These are phyloP conservation scores for Phytophthora litchii DNA, from an alignment of 352 stramenopile species.

Conservation along the genomic window DNA sequence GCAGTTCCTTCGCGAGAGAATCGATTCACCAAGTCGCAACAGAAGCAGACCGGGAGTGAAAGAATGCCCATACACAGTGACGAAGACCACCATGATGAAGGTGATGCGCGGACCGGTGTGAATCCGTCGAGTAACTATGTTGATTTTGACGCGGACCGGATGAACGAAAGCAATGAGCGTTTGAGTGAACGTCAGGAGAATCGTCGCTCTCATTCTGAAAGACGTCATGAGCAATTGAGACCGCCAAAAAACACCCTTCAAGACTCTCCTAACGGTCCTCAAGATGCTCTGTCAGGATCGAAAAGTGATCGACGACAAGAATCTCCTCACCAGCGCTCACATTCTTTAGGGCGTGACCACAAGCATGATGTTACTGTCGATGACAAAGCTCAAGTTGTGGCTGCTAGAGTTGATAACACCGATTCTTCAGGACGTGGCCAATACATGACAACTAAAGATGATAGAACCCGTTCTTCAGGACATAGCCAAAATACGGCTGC, in stretches of 20 bases:
- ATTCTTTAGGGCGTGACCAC: not conserved
- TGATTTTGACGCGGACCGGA: not conserved
- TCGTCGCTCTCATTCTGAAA: not conserved
- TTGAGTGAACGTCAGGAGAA: not conserved
- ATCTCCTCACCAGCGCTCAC: not conserved
- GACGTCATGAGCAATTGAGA: not conserved
- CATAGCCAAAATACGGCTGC: not conserved
- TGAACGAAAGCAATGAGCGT: not conserved
- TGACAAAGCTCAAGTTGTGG: not conserved
- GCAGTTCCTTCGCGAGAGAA: not conserved
- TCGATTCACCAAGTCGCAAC: not conserved
- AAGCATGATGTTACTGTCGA: not conserved
- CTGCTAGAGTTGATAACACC: not conserved
- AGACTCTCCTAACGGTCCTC: not conserved
- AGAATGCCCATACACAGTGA: not conserved
- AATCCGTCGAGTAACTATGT: not conserved
- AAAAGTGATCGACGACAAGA: not conserved
- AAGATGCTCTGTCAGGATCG: not conserved
- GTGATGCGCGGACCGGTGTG: not conserved
- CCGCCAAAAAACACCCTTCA: not conserved
- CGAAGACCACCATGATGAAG: not conserved
- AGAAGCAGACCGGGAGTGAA: not conserved
- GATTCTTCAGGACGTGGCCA: not conserved
- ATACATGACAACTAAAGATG: not conserved
- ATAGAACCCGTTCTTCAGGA: not conserved